These are phyloP conservation scores for Bertia moriformis DNA, from an alignment of 2,329 filamentous ascomycete species.

Conservation along the genomic window DNA sequence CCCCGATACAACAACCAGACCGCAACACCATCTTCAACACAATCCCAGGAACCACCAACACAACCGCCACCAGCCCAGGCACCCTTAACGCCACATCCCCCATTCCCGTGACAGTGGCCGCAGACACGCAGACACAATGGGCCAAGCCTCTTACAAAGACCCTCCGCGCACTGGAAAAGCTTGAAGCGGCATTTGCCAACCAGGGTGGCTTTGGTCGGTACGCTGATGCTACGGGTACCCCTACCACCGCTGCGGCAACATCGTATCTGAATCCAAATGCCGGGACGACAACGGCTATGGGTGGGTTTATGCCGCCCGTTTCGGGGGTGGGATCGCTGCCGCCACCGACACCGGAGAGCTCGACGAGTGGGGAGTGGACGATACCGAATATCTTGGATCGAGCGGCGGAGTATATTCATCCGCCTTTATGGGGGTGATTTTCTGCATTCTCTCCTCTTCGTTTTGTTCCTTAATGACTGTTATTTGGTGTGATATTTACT, in stretches of 20 bases:
- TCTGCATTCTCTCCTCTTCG: not conserved
- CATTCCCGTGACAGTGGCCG: constrained; percentile 10
- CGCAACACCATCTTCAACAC: not conserved
- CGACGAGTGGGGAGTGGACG: constrained; percentile 27
- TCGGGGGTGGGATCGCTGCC: constrained; percentile 19
- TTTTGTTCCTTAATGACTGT: too few relatives aligned
- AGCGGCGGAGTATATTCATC: constrained; percentile 29
- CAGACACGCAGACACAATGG: constrained; percentile 24
- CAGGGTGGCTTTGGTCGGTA: constrained; percentile 8
- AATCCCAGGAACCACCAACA: not conserved
- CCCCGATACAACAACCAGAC: too few relatives aligned
- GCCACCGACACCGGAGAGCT: constrained; percentile 28
- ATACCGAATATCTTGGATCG: constrained; percentile 26
- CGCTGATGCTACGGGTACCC: not conserved
- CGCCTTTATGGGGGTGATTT: constrained; percentile 21
- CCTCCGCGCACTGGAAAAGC: constrained; percentile 25
- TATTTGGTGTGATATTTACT: too few relatives aligned
- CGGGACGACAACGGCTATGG: too few relatives aligned
- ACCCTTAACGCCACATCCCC: constrained; percentile 6
- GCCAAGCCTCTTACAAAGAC: constrained; percentile 27
- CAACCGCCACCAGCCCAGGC: not conserved
- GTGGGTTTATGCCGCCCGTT: too few relatives aligned
- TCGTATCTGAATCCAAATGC: too few relatives aligned
- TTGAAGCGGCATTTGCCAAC: constrained; percentile 20
- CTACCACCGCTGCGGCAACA: too few relatives aligned